phyloP scores from a whole-genome alignment of 352 stramenopile genomes.

The Achlya hypogyna region DNA sequence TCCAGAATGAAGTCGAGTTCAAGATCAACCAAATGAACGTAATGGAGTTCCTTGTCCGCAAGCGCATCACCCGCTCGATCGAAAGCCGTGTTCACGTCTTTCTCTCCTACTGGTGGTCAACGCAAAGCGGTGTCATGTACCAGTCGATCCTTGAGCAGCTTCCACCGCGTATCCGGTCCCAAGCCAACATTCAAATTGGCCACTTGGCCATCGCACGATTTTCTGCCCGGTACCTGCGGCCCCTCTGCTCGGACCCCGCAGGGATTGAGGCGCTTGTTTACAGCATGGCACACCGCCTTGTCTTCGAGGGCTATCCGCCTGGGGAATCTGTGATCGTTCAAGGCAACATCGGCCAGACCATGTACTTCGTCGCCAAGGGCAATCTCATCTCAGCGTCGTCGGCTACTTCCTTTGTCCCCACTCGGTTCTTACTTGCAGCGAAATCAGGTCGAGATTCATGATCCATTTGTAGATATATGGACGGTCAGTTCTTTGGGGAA shows the following conservation, averaged over 20 bases:
- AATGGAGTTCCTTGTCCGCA: slow-evolving; percentile 17
- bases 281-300: slow-evolving; percentile 8
- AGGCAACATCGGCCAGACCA: slow-evolving; percentile 20
- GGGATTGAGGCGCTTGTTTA: slow-evolving; percentile 1
- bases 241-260: background rate
- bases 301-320: slow-evolving; percentile 17
- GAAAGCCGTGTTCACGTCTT: slow-evolving; percentile 10
- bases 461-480: background rate
- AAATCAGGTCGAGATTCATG: background rate
- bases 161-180: slow-evolving; percentile 12
- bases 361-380: slow-evolving; percentile 21
- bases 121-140: slow-evolving; percentile 15
- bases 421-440: background rate
- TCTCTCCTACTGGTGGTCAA: slow-evolving; percentile 17
- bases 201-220: slow-evolving; percentile 7
- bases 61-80: slow-evolving; percentile 4
- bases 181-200: slow-evolving; percentile 18
- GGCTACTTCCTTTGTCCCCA: background rate
- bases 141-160: slow-evolving; percentile 18
- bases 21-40: slow-evolving; percentile 22
- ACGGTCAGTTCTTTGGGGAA: slow-evolving; percentile 19
- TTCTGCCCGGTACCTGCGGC: slow-evolving; percentile 15
- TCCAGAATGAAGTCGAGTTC: slow-evolving; percentile 22
- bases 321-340: slow-evolving; percentile 21
- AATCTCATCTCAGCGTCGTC: slow-evolving; percentile 17